Evolutionary conservation across 73 alveolate species (phyloP).

Genomic region (Effrenium voratum): DNA sequence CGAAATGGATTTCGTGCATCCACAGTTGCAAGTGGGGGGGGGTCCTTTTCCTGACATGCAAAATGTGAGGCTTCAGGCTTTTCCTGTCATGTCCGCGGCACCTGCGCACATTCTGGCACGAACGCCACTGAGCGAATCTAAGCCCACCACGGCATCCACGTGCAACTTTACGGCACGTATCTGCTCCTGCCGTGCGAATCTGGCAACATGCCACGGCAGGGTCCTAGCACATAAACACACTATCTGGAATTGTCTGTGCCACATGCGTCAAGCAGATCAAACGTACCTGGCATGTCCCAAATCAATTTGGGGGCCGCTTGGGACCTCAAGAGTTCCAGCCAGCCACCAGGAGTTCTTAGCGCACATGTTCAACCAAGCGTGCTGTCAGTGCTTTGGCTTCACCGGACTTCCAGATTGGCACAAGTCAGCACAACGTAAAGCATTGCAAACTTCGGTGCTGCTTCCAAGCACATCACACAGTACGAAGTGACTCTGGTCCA

Average conservation of each 20-base stretch:
- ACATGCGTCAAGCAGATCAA: neutral
- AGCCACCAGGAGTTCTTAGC: neutral
- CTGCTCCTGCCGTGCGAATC: neutral
- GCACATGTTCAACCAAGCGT: neutral
- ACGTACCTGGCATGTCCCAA: neutral
- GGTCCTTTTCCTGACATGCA: no score
- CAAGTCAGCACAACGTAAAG: no score
- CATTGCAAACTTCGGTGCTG: no score
- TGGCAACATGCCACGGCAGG: neutral
- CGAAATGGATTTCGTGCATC: no score
- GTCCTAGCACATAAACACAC: neutral
- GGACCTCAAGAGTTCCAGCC: neutral
- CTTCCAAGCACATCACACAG: no score
- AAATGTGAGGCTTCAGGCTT: neutral
- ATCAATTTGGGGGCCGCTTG: neutral
- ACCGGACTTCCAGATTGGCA: no score
- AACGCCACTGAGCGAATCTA: no score
- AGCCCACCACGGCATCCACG: slow-evolving; percentile 89
- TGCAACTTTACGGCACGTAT: slow-evolving; percentile 51
- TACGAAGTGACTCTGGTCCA: no score
- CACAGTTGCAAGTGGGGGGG: no score
- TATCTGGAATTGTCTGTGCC: neutral
- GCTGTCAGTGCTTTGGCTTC: no score
- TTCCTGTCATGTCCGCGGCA: neutral
- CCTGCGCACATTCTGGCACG: no score